A percentile compares a stretch with the other conserved stretches of the same genome.
phyloP scores from a whole-genome alignment of 2,329 filamentous ascomycete species.

The Hypoxylon sp. region DNA sequence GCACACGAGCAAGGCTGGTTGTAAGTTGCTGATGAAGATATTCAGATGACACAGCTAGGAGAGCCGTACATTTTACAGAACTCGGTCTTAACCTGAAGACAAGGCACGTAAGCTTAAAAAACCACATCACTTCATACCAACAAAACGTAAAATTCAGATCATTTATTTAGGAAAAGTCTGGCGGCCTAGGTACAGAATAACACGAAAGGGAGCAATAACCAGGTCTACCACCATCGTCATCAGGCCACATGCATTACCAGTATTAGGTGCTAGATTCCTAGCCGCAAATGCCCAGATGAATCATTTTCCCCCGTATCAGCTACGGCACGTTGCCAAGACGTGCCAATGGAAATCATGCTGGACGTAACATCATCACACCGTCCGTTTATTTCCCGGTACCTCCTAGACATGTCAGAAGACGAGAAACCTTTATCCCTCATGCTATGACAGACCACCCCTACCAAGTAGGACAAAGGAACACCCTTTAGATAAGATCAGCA shows the following conservation, averaged over 20 bases:
- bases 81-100: not conserved
- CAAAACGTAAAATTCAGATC: constrained; percentile 39
- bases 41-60: not conserved
- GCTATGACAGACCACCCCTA: constrained; percentile 48
- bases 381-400: constrained; percentile 52
- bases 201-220: constrained; percentile 50
- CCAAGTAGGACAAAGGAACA: constrained; percentile 29
- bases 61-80: not conserved
- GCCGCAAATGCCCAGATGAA: constrained; percentile 54
- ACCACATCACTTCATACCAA: not conserved
- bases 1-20: no score
- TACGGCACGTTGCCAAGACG: constrained; percentile 41
- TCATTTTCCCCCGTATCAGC: constrained; percentile 48
- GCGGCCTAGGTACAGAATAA: constrained; percentile 54
- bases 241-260: constrained; percentile 50
- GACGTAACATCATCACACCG: constrained; percentile 42
- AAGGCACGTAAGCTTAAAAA: not conserved
- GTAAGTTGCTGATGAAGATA: not conserved
- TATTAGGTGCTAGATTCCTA: constrained; percentile 54
- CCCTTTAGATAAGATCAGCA: constrained; percentile 78
- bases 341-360: constrained; percentile 44
- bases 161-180: constrained; percentile 52
- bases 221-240: constrained; percentile 50
- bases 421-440: constrained; percentile 46
- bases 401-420: constrained; percentile 48